phyloP scores from a whole-genome alignment of 768 basidiomycete genomes.

The Pleurotus citrinopileatus region DNA sequence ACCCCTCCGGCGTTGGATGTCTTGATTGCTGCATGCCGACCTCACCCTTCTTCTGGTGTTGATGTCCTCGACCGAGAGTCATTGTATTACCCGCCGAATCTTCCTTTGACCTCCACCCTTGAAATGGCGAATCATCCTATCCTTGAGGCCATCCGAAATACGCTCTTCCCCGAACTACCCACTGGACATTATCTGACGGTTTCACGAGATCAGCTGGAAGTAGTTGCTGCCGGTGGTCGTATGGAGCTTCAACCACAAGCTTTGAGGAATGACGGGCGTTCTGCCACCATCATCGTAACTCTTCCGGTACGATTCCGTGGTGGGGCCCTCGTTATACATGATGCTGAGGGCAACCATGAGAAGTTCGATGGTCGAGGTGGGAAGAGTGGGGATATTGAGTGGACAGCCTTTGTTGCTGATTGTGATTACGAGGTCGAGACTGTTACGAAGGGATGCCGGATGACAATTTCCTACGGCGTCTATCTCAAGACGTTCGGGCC shows the following conservation, averaged over 20 bases:
- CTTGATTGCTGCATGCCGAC: slow-evolving; percentile 70
- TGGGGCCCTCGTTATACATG: slow-evolving; percentile 58
- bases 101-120: slow-evolving; percentile 72
- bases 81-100: slow-evolving; percentile 67
- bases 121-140: slow-evolving; percentile 83
- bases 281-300: slow-evolving; percentile 71
- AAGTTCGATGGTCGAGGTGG: slow-evolving; percentile 61
- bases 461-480: slow-evolving; percentile 70
- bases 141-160: slow-evolving; percentile 68
- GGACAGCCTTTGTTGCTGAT: slow-evolving; percentile 73
- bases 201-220: slow-evolving; percentile 66
- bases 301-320: slow-evolving; percentile 75
- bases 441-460: slow-evolving; percentile 66
- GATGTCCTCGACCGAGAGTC: slow-evolving; percentile 63
- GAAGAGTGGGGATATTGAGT: slow-evolving; percentile 67
- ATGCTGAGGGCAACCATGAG: slow-evolving; percentile 55
- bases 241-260: slow-evolving; percentile 54
- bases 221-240: slow-evolving; percentile 58
- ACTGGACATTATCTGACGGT: slow-evolving; percentile 68
- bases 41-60: slow-evolving; percentile 53
- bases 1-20: slow-evolving; percentile 78
- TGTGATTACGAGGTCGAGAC: slow-evolving; percentile 74
- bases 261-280: slow-evolving; percentile 60
- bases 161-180: slow-evolving; percentile 71
- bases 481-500: slow-evolving; percentile 68